A percentile compares a stretch with the other conserved stretches of the same genome.
Conservation (phyloP, 495 filamentous ascomycete species). For the Pseudotulostoma volvatum region DNA sequence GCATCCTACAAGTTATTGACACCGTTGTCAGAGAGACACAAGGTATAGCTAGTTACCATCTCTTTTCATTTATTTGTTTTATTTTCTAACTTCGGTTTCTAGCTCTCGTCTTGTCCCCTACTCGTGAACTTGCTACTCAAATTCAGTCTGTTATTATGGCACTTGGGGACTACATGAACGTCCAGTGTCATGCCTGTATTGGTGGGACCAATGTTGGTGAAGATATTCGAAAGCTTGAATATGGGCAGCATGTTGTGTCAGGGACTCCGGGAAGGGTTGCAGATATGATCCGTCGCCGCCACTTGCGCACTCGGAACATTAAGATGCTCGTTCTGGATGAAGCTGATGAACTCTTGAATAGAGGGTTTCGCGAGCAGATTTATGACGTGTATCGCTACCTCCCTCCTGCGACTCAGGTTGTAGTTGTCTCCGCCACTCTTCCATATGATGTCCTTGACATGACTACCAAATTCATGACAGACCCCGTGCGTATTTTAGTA, state of each 20-base stretch:
- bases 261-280: constrained; percentile 91
- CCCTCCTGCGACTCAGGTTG: constrained; percentile 89
- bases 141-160: constrained; percentile 97
- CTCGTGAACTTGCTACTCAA: constrained; percentile 92
- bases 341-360: constrained; percentile 82
- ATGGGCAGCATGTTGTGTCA: constrained; percentile 91
- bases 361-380: constrained; percentile 96
- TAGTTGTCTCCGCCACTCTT: constrained; percentile 91
- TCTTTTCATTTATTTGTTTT: constrained; percentile 2
- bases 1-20: constrained; percentile 87
- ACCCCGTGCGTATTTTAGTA: constrained; percentile 95
- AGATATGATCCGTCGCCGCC: constrained; percentile 96
- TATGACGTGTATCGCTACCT: constrained; percentile 98
- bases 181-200: constrained; percentile 97
- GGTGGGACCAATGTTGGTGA: constrained; percentile 95
- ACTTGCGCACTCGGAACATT: constrained; percentile 83
- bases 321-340: constrained; percentile 99
- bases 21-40: constrained; percentile 73
- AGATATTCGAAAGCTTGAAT: constrained; percentile 91
- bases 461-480: constrained; percentile 99
- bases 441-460: constrained; percentile 98
- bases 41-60: constrained; percentile 25
- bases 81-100: not conserved
- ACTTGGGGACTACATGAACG: constrained; percentile 98
- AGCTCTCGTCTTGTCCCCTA: constrained; percentile 93